Conservation (phyloP, 768 basidiomycete genomes). For the Pleurotus tuber-regium region DNA sequence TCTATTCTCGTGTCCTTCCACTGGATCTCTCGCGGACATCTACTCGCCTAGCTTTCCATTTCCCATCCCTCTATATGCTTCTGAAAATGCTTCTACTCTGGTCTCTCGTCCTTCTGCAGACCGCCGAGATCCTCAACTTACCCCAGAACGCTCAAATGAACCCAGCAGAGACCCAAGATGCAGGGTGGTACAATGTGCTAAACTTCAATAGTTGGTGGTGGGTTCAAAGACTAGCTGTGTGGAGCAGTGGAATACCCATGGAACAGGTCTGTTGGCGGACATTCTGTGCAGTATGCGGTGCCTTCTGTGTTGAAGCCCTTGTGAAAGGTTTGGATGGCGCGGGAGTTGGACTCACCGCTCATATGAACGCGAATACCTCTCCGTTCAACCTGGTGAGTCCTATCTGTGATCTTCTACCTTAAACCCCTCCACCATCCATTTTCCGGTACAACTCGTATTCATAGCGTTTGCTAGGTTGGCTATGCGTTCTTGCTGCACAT, state of each 20-base stretch:
- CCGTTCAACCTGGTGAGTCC: constrained; percentile 70
- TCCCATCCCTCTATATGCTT: constrained; percentile 66
- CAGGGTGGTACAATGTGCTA: constrained; percentile 21
- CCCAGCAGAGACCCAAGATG: constrained; percentile 23
- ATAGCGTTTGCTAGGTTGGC: constrained; percentile 63
- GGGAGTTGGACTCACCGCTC: constrained; percentile 35
- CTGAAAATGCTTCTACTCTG: constrained; percentile 55
- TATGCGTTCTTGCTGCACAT: constrained; percentile 77
- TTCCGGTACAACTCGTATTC: no score
- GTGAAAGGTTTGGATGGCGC: constrained; percentile 68
- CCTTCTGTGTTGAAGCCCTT: constrained; percentile 63
- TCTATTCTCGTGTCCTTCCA: constrained; percentile 51
- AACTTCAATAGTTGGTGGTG: constrained; percentile 14
- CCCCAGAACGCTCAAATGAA: background rate
- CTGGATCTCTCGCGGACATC: constrained; percentile 57
- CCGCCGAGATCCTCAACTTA: constrained; percentile 31
- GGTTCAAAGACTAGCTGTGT: constrained; percentile 36
- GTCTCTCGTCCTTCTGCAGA: constrained; percentile 57
- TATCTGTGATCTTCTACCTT: background rate
- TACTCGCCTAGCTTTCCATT: constrained; percentile 57
- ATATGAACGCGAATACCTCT: constrained; percentile 45
- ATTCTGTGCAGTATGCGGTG: constrained; percentile 64
- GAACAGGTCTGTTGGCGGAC: constrained; percentile 70
- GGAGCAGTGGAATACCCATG: constrained; percentile 53
- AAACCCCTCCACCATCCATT: no score